These are phyloP conservation scores for Stephania japonica DNA, from an alignment of 164 flowering plant genomes.

Conservation along the genomic window DNA sequence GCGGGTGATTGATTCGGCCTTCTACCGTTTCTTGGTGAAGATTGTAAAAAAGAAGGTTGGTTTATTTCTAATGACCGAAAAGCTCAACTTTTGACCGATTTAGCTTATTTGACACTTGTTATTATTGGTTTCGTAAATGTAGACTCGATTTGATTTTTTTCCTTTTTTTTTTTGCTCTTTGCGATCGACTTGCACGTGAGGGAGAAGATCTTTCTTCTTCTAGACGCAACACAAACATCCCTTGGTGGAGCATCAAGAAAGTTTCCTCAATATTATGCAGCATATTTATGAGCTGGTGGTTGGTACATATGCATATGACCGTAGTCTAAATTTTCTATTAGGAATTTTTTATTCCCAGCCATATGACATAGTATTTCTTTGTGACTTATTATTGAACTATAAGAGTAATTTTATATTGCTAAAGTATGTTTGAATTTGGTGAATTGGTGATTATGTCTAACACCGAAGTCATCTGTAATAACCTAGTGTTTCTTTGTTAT, in stretches of 20 bases:
- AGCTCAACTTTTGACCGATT: background rate
- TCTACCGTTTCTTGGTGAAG: slow-evolving; percentile 78
- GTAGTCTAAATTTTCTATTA: background rate
- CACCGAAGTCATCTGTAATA: too few relatives aligned
- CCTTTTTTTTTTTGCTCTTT: slow-evolving; percentile 3
- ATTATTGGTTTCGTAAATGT: background rate
- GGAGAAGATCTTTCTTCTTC: slow-evolving; percentile 85
- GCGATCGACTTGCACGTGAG: slow-evolving; percentile 81
- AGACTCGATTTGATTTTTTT: background rate
- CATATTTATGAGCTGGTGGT: slow-evolving; percentile 95
- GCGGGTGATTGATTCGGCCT: slow-evolving; percentile 73
- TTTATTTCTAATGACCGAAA: background rate
- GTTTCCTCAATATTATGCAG: slow-evolving; percentile 85
- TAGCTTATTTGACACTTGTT: background rate
- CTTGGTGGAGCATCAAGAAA: slow-evolving; percentile 91
- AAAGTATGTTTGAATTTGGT: background rate
- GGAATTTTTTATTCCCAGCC: background rate
- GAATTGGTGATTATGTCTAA: background rate
- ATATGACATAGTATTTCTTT: background rate
- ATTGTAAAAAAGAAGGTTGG: slow-evolving; percentile 95
- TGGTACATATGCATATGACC: slow-evolving; percentile 27
- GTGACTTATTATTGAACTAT: background rate
- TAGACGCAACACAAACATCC: slow-evolving; percentile 95
- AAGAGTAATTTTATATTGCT: background rate
- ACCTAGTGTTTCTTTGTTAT: background rate